phyloP scores from a whole-genome alignment of 1,139 yeast genomes.

The Zygoascus sp. region DNA sequence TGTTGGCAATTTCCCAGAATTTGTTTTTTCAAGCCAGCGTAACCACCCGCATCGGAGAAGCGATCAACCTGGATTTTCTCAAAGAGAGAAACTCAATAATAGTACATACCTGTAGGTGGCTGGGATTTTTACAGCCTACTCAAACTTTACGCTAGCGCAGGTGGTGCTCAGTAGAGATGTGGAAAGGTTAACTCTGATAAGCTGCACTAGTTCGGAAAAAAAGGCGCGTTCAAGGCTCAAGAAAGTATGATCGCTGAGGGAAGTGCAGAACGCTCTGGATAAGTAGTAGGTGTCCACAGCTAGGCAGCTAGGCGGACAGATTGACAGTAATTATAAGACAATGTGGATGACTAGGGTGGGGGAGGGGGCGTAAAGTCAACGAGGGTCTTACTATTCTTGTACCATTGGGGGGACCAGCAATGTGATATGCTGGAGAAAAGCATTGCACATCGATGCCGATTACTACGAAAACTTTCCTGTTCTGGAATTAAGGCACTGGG shows the following conservation, averaged over 20 bases:
- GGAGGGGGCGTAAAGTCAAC: too few relatives aligned
- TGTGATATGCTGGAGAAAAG: too few relatives aligned
- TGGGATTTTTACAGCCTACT: neutral
- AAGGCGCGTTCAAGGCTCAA: too few relatives aligned
- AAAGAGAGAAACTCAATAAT: neutral
- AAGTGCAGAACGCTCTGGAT: too few relatives aligned
- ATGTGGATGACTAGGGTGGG: too few relatives aligned
- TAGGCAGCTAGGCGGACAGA: neutral
- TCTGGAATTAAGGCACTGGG: too few relatives aligned
- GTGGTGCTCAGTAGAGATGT: neutral
- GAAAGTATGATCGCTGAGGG: too few relatives aligned
- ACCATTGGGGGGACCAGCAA: too few relatives aligned
- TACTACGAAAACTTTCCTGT: too few relatives aligned
- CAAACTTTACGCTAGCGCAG: neutral
- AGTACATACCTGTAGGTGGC: neutral
- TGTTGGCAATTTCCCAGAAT: neutral
- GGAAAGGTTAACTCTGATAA: constrained; percentile 2
- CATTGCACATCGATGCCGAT: too few relatives aligned
- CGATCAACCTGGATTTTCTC: too few relatives aligned
- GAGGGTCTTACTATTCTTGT: neutral
- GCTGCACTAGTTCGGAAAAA: neutral
- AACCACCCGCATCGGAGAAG: neutral
- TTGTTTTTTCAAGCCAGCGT: neutral
- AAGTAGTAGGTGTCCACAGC: too few relatives aligned
- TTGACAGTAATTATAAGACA: neutral